Percentiles rank a stretch among this genome's conserved stretches.
These are phyloP conservation scores for Phycomyces blakesleeanus DNA, from an alignment of 192 early-diverging fungal species.

Conservation along the genomic window DNA sequence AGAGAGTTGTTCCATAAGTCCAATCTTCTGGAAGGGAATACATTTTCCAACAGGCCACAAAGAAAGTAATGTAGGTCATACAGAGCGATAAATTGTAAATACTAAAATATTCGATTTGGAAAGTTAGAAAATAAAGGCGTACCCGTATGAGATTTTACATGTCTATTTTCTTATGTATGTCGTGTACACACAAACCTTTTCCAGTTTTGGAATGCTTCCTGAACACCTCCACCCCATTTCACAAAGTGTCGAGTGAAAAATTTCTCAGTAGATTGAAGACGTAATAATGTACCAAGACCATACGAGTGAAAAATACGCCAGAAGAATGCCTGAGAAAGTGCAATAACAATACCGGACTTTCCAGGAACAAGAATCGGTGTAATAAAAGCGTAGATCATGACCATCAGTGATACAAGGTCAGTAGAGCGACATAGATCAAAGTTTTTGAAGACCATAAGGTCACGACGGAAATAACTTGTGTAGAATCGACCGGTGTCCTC, in stretches of 20 bases:
- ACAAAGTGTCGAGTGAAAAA: slow-evolving; percentile 90
- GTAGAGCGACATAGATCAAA: slow-evolving; percentile 85
- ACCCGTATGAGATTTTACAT: slow-evolving; percentile 1
- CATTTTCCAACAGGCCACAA: slow-evolving; percentile 73
- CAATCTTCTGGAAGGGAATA: slow-evolving; percentile 73
- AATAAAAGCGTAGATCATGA: slow-evolving; percentile 70
- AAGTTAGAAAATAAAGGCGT: slow-evolving; percentile 8
- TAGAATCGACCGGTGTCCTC: slow-evolving; percentile 38
- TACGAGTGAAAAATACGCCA: slow-evolving; percentile 88
- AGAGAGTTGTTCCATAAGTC: slow-evolving; percentile 65
- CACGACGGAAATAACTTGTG: slow-evolving; percentile 75
- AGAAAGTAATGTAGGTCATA: slow-evolving; percentile 91
- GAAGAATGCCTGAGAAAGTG: slow-evolving; percentile 68
- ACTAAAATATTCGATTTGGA: slow-evolving; percentile 34
- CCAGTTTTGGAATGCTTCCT: slow-evolving; percentile 93
- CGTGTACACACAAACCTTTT: slow-evolving; percentile 62
- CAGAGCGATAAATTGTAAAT: slow-evolving; percentile 88
- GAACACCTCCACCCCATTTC: slow-evolving; percentile 82
- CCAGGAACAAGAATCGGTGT: slow-evolving; percentile 53
- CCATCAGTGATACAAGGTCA: slow-evolving; percentile 75
- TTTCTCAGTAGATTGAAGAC: slow-evolving; percentile 75
- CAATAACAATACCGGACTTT: slow-evolving; percentile 40
- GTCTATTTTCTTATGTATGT: not conserved
- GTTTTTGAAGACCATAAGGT: slow-evolving; percentile 88
- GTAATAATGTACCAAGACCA: slow-evolving; percentile 72